A percentile compares a stretch with the other conserved stretches of the same genome.
These are phyloP conservation scores for Pachysandra terminalis DNA, from an alignment of 164 flowering plant genomes.

Conservation along the genomic window DNA sequence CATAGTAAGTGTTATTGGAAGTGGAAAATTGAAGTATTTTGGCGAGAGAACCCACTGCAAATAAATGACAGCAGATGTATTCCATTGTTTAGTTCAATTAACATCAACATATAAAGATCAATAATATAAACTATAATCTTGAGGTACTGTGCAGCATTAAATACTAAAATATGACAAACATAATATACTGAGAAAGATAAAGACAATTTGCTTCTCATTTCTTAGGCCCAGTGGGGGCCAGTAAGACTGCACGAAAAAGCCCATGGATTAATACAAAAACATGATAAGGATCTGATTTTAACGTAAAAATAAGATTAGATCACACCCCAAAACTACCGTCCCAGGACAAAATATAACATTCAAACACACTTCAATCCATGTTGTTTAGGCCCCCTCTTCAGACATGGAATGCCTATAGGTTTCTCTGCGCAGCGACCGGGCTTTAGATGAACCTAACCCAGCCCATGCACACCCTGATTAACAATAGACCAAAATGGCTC, in stretches of 20 bases:
- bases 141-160: background rate
- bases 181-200: background rate
- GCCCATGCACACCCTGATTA: background rate
- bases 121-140: background rate
- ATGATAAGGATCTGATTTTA: no score
- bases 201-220: no score
- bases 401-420: no score
- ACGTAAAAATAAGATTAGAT: no score
- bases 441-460: background rate
- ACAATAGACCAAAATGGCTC: background rate
- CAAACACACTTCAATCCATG: no score
- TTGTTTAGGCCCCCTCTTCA: no score
- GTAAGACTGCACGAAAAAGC: no score
- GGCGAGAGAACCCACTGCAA: slow-evolving; percentile 99
- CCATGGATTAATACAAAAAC: no score
- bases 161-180: background rate
- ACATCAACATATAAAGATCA: background rate
- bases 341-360: no score
- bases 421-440: background rate
- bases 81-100: slow-evolving; percentile 1
- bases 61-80: slow-evolving; percentile 8
- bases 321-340: no score
- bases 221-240: no score
- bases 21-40: slow-evolving; percentile 92
- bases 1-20: slow-evolving; percentile 97